These are phyloP conservation scores for Hyaloscypha variabilis DNA, from an alignment of 495 filamentous ascomycete genomes.

Conservation along the genomic window DNA sequence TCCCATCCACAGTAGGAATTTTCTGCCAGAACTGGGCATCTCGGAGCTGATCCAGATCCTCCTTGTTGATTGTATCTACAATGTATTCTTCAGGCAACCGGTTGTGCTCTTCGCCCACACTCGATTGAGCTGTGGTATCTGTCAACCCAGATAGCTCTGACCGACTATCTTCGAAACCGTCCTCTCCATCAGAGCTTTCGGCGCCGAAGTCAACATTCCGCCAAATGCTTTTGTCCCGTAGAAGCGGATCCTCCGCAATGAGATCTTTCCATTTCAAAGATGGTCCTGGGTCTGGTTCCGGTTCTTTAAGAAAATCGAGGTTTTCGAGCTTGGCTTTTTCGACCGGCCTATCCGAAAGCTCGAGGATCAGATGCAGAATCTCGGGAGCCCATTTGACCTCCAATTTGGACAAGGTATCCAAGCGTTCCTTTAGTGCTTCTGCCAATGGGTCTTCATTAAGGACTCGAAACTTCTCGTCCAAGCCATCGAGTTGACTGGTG, in stretches of 20 bases:
- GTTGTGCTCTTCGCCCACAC: constrained; percentile 41
- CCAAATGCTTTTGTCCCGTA: constrained; percentile 75
- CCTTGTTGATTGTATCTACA: constrained; percentile 38
- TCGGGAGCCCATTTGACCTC: constrained; percentile 72
- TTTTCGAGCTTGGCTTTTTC: constrained; percentile 65
- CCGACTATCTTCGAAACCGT: constrained; percentile 38
- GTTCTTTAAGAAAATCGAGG: constrained; percentile 54
- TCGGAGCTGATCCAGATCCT: constrained; percentile 50
- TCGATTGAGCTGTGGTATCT: constrained; percentile 29
- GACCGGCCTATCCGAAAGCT: constrained; percentile 80
- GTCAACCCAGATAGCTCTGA: constrained; percentile 22
- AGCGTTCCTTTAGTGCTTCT: constrained; percentile 68
- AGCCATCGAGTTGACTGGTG: constrained; percentile 67
- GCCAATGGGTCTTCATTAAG: constrained; percentile 77
- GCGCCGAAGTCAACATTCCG: constrained; percentile 71
- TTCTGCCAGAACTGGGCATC: constrained; percentile 69
- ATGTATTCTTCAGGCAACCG: constrained; percentile 41
- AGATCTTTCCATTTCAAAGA: constrained; percentile 76
- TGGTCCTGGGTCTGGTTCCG: constrained; percentile 41
- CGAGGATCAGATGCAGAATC: constrained; percentile 74
- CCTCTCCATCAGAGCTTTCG: constrained; percentile 65
- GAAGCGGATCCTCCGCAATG: constrained; percentile 70
- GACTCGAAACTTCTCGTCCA: constrained; percentile 87
- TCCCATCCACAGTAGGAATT: constrained; percentile 23
- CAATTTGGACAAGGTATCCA: constrained; percentile 57